A percentile compares a stretch with the other conserved stretches of the same genome.
These are phyloP conservation scores for Mortierella sp. DNA, from an alignment of 371 early-diverging fungal genomes.

Conservation along the genomic window DNA sequence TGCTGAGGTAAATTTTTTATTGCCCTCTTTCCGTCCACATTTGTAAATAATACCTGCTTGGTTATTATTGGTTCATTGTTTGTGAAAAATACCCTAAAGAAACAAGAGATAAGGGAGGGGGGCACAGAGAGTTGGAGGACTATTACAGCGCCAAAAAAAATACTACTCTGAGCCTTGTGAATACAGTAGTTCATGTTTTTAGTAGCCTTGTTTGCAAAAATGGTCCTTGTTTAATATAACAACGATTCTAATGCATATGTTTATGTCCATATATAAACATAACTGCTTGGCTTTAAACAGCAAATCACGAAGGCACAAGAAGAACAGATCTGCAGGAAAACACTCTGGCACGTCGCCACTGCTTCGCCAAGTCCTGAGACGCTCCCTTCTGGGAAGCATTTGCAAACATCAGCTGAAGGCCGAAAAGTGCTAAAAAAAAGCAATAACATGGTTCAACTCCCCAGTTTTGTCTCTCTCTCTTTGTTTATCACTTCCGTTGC, in stretches of 20 bases:
- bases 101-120: neutral
- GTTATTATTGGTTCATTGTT: conserved; percentile 27
- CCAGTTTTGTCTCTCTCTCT: neutral
- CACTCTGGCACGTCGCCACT: conserved; percentile 57
- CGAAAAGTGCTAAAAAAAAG: conserved; percentile 20
- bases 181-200: conserved; percentile 6
- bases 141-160: too few relatives aligned
- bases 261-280: conserved; percentile 13
- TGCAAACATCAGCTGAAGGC: conserved; percentile 53
- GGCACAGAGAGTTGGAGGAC: too few relatives aligned
- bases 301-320: conserved; percentile 56
- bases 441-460: too few relatives aligned
- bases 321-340: conserved; percentile 56
- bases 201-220: neutral
- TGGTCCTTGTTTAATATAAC: neutral
- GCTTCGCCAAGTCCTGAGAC: conserved; percentile 56
- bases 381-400: conserved; percentile 54
- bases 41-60: too few relatives aligned
- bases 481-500: too few relatives aligned
- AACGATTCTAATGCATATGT: conserved; percentile 24
- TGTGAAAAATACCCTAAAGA: neutral
- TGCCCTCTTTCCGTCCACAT: neutral
- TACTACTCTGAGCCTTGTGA: neutral
- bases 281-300: conserved; percentile 14
- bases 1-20: conserved; percentile 49